Evolutionary conservation across 352 stramenopile genomes (phyloP), one percentile per base, ranked within the genome.

Genomic region (Phytophthora colocasiae): DNA sequence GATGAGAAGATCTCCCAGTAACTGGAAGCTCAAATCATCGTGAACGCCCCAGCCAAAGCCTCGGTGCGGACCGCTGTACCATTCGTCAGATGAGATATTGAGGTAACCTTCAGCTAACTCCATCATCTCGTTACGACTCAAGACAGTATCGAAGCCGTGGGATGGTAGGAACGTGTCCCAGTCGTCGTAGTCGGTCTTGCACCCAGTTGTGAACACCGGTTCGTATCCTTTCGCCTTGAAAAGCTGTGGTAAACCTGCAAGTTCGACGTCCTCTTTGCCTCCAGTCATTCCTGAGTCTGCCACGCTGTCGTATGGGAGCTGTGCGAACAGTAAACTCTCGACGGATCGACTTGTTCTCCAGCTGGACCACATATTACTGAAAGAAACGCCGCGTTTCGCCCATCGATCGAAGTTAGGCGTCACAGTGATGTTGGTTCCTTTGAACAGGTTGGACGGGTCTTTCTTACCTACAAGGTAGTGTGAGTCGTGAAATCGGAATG

Each of bases 291-390:
- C 81, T 0, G 75, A 75, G 45, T 85, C 55, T 0, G 59, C 41
- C 14, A 79, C 56, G 32, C 63, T 75, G 32, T 88, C 71, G 43
- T 79, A 83, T 5, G 78, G 66, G 7, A 90, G 38, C 46, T 90
- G 79, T 0, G 62, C 81, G 50, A 78, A 90, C 22, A 87, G 39
- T 31, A 87, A 74, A 41, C 77, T 86, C 52, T 88, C 79, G 0
- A 90, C 32, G 0, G 81, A 87, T 2, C 81, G 77, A 68, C 79
- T 90, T 14, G 81, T 88, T 11, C 69, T 52, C 69, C 71, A 88
- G 44, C 77, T 88, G 9, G 81, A 90, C 79, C 81, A 90, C 40
- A 88, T 68, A 51, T 85, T 90, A 9, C 49, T 67, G 49, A 90
- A 80, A 1, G 77, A 75, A 8, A 90, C 58, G 26, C 77, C 77